These are phyloP conservation scores for Primulina eburnea DNA, from an alignment of 257 asterid species.

Conservation along the genomic window DNA sequence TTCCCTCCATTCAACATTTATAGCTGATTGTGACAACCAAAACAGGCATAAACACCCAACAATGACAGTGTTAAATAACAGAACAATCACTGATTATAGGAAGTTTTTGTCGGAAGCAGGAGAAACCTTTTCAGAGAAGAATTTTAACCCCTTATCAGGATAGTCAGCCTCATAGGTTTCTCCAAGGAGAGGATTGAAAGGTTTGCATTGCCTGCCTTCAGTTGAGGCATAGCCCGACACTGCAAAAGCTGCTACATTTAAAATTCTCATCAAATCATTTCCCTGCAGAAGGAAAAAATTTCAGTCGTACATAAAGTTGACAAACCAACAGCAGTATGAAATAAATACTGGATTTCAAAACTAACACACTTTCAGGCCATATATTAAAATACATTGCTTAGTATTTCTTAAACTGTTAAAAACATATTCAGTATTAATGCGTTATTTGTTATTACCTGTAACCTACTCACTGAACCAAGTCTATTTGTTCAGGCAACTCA, in stretches of 20 bases:
- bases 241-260: conserved; percentile 96
- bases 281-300: conserved; percentile 58
- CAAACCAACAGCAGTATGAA: conserved; percentile 1
- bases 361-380: no score
- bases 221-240: conserved; percentile 98
- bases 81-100: conserved; percentile 4
- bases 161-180: conserved; percentile 98
- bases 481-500: conserved; percentile 1
- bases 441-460: conserved; percentile 9
- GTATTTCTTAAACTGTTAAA: no score
- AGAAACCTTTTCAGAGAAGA: conserved; percentile 93
- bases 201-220: conserved; percentile 97
- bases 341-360: no score
- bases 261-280: conserved; percentile 91
- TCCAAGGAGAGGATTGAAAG: conserved; percentile 98
- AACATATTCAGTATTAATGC: not conserved
- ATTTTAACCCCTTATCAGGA: conserved; percentile 90
- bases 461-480: conserved; percentile 2
- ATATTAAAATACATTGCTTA: no score
- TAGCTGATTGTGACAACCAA: conserved; percentile 7
- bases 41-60: conserved; percentile 15
- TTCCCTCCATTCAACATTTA: not conserved
- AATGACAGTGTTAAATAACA: not conserved
- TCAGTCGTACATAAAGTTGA: not conserved
- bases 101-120: conserved; percentile 17